Conservation (phyloP, 371 early-diverging fungal species). For the Mucor lusitanicus region DNA sequence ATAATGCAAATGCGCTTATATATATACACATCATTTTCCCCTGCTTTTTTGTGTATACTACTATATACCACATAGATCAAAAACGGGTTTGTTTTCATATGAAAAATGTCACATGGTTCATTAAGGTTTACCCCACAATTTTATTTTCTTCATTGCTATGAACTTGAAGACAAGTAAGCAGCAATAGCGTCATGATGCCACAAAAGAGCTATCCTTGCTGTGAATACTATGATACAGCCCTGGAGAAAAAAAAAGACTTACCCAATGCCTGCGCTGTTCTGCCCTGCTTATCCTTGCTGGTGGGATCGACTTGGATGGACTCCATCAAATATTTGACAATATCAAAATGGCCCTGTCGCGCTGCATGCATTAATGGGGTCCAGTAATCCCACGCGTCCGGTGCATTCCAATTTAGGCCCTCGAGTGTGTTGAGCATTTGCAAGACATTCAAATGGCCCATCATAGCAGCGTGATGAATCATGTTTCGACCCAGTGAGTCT, state of each 20-base stretch:
- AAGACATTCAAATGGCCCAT: constrained; percentile 41
- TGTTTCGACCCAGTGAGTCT: constrained; percentile 46
- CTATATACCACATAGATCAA: background rate
- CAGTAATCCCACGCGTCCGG: constrained; percentile 53
- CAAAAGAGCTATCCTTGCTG: constrained; percentile 10
- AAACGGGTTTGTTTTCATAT: constrained; percentile 14
- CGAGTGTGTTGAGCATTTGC: constrained; percentile 10
- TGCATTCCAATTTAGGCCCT: constrained; percentile 29
- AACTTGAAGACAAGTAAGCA: background rate
- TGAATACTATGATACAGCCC: background rate
- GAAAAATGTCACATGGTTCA: constrained; percentile 16
- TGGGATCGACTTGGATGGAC: constrained; percentile 15
- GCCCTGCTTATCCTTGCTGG: constrained; percentile 40
- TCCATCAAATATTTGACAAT: constrained; percentile 36
- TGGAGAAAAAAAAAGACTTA: constrained; percentile 13
- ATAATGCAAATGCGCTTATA: background rate
- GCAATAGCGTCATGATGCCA: constrained; percentile 13
- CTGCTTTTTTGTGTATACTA: background rate
- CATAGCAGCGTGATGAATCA: constrained; percentile 56
- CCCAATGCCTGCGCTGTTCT: constrained; percentile 46
- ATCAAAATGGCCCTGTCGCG: constrained; percentile 40
- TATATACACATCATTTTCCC: background rate
- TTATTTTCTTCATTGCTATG: background rate
- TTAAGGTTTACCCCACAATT: constrained; percentile 19
- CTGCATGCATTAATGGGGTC: constrained; percentile 56